Conservation (phyloP, 2,329 filamentous ascomycete genomes). For the Paracoccidioides lutzii region DNA sequence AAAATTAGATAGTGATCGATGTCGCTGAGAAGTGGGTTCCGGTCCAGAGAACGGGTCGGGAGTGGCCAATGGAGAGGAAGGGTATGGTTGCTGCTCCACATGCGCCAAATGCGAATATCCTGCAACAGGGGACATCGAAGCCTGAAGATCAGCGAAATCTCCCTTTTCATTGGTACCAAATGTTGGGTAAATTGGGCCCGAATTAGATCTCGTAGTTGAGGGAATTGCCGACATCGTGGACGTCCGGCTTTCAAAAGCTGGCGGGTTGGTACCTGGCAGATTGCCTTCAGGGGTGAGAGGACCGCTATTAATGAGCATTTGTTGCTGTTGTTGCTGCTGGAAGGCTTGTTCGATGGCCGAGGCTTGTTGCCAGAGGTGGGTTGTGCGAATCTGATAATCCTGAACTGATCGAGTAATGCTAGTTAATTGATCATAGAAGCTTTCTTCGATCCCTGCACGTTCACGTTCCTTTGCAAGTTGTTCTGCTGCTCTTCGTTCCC, state of each 20-base stretch:
- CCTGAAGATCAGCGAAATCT: constrained; percentile 18
- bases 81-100: constrained; percentile 17
- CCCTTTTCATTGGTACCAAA: constrained; percentile 17
- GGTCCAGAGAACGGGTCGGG: constrained; percentile 21
- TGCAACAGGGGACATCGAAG: constrained; percentile 22
- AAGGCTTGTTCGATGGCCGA: constrained; percentile 31
- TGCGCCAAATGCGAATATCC: constrained; percentile 23
- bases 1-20: constrained; percentile 32
- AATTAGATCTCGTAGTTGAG: constrained; percentile 20
- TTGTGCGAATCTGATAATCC: constrained; percentile 31
- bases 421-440: constrained; percentile 31
- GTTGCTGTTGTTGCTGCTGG: constrained; percentile 31
- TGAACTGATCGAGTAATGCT: constrained; percentile 32
- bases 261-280: constrained; percentile 39
- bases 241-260: background rate
- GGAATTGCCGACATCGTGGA: constrained; percentile 14
- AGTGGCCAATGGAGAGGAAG: constrained; percentile 22
- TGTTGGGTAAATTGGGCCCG: constrained; percentile 25
- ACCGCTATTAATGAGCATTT: constrained; percentile 28
- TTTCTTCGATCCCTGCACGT: constrained; percentile 31
- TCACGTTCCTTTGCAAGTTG: constrained; percentile 35
- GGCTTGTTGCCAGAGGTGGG: constrained; percentile 33
- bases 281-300: constrained; percentile 48
- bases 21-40: constrained; percentile 21
- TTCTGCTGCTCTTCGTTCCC: constrained; percentile 38